phyloP scores from a whole-genome alignment of 2,329 filamentous ascomycete genomes.

The Lachnellula arida region DNA sequence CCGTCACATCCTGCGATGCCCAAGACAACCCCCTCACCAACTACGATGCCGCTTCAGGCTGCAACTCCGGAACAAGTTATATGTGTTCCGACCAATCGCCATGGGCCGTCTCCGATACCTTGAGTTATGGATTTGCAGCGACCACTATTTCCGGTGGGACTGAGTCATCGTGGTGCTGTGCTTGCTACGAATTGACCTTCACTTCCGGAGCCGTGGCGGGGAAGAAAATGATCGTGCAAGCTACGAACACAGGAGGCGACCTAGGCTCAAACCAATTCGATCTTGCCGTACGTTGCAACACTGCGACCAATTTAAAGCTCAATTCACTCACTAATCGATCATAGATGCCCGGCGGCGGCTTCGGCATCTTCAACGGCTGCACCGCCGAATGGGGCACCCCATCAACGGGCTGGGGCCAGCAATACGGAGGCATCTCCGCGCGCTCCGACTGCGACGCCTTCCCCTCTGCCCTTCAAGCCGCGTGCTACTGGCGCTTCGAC shows the following conservation, averaged over 20 bases:
- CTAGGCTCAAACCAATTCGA: slow-evolving; percentile 55
- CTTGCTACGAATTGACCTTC: slow-evolving; percentile 52
- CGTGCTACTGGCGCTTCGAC: slow-evolving; percentile 50
- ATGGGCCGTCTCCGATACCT: slow-evolving; percentile 53
- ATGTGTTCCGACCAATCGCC: slow-evolving; percentile 59
- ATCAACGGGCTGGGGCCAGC: slow-evolving; percentile 39
- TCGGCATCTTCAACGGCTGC: slow-evolving; percentile 53
- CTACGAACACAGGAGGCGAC: slow-evolving; percentile 58
- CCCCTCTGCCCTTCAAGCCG: slow-evolving; percentile 39
- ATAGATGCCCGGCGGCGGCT: slow-evolving; percentile 52
- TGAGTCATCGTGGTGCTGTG: slow-evolving; percentile 62
- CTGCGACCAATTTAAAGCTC: too few species aligned
- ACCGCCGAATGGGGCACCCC: slow-evolving; percentile 43
- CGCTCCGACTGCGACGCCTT: slow-evolving; percentile 41
- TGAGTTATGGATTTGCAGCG: slow-evolving; percentile 59
- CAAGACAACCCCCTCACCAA: slow-evolving; percentile 50
- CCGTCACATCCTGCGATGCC: slow-evolving; percentile 31
- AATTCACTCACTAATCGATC: background rate
- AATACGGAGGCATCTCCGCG: slow-evolving; percentile 45
- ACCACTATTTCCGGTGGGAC: slow-evolving; percentile 50
- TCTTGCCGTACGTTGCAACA: slow-evolving; percentile 40
- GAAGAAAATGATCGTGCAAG: slow-evolving; percentile 61
- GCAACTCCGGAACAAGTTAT: slow-evolving; percentile 41
- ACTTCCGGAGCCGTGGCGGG: slow-evolving; percentile 47
- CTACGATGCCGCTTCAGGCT: slow-evolving; percentile 46